Conservation (phyloP, 345 rosid species). For the Excoecaria agallocha region DNA sequence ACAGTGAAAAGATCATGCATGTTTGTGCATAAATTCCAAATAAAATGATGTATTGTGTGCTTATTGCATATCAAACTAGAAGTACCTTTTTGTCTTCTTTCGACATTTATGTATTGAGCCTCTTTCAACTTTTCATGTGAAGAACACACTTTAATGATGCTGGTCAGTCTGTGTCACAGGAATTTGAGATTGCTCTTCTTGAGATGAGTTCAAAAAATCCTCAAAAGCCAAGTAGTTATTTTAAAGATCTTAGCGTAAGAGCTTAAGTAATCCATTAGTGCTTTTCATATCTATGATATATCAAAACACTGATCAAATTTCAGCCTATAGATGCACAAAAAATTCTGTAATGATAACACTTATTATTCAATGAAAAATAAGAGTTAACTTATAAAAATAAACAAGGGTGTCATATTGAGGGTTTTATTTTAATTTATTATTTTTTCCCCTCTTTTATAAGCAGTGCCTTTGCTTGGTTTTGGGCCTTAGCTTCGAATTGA, state of each 20-base stretch:
- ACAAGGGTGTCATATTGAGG: not conserved
- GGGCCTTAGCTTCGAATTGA: too few species aligned
- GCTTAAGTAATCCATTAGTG: not conserved
- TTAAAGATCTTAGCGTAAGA: not conserved
- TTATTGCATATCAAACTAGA: not conserved
- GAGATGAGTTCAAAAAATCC: not conserved
- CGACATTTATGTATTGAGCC: not conserved
- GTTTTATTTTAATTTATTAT: too few species aligned
- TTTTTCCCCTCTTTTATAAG: too few species aligned
- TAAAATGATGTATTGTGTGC: too few species aligned
- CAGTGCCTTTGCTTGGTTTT: too few species aligned
- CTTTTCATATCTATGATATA: not conserved
- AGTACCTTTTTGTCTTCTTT: not conserved
- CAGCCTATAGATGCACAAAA: not conserved
- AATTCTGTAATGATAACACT: not conserved
- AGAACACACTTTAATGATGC: not conserved
- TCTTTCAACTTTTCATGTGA: not conserved
- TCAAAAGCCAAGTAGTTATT: not conserved
- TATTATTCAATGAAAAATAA: not conserved
- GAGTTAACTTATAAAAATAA: not conserved
- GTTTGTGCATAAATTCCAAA: too few species aligned
- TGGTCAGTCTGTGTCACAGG: not conserved
- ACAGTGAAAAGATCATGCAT: too few species aligned
- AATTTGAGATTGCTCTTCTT: not conserved
- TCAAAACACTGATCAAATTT: not conserved